Conservation (phyloP, 495 filamentous ascomycete genomes). For the Physcia stellaris region DNA sequence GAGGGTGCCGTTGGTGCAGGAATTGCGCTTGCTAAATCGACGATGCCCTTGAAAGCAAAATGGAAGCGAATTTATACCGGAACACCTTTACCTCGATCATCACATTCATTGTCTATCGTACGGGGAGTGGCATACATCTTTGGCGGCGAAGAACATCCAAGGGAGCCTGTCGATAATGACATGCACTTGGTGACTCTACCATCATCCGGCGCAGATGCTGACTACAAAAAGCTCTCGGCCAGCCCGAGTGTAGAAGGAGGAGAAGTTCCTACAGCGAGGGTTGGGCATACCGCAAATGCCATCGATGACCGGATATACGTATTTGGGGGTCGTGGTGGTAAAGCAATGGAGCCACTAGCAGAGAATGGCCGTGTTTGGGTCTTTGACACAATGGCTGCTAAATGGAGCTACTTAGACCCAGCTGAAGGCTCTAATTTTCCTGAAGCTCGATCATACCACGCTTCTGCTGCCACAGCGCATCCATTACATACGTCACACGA, state of each 20-base stretch:
- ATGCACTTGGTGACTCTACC: constrained; percentile 46
- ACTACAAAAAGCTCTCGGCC: constrained; percentile 10
- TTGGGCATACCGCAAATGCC: constrained; percentile 32
- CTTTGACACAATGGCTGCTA: constrained; percentile 22
- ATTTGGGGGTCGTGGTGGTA: constrained; percentile 42
- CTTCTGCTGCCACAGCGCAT: constrained; percentile 11
- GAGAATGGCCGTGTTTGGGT: constrained; percentile 38
- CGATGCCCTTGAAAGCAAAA: constrained; percentile 38
- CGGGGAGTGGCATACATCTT: constrained; percentile 45
- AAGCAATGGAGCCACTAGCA: constrained; percentile 37
- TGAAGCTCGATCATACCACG: constrained; percentile 11
- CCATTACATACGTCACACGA: constrained; percentile 4
- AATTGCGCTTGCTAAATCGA: constrained; percentile 20
- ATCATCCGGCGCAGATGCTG: constrained; percentile 8
- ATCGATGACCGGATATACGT: constrained; percentile 35
- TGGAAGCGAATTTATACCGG: constrained; percentile 39
- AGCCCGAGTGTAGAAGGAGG: background rate
- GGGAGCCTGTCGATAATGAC: constrained; percentile 47
- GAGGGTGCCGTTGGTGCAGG: background rate
- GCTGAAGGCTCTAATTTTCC: constrained; percentile 11
- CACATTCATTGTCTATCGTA: constrained; percentile 55
- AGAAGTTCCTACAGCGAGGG: constrained; percentile 27
- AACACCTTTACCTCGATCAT: constrained; percentile 47
- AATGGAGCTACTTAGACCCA: constrained; percentile 12
- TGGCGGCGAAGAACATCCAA: constrained; percentile 29